Base-by-base conservation (phyloP, 192 early-diverging fungal species). In the Coemansia sp. region DNA sequence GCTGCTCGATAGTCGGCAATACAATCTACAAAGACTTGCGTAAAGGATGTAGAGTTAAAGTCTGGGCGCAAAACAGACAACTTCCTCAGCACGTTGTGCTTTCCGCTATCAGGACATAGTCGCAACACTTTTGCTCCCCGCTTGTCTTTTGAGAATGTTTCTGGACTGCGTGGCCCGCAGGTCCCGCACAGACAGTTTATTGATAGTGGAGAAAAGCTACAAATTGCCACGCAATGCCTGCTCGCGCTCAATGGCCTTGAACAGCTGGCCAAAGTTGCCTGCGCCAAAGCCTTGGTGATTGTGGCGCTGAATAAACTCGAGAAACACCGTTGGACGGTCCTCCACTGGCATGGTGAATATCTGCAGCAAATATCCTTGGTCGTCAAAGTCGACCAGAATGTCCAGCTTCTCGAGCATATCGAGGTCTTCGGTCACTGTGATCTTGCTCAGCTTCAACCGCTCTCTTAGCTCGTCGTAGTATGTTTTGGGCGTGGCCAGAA, bases 181-280 rank as follows among this genome's bases (percentile, higher is more conserved):
- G 7, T 31, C 28, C 28, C 28, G 28, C 28, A 7, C 28, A 31
- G 28, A 31, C 28, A n/a, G 28, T 26, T 44, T 44, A 44, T 44
- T 44, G 10, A 44, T 44, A n/a, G 42, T 44, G n/a, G n/a, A 44
- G 42, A 3, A 52, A 38, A 58, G 38, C 70, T 69, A 83, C 64
- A 92, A 82, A 56, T 93, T 93, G 47, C 96, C 96, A 53, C 96
- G 89, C 59, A 88, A 83, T 3, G 84, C 91, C 79, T 98, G 96
- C 84, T 98, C 96, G 40, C 83, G 76, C 84, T 98, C 96, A 60
- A 98, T 88, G 46, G 91, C 88, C 83, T 95, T 94, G 81, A 98
- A 98, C 54, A 98, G 84, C 60, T 92, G 91, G 88, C 94, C 92
- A 85, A 98, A 97, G 86, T 98, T 98, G 54, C 96, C 96, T 48